phyloP scores from a whole-genome alignment of 345 rosid species.

The Pelargonium nanum region DNA sequence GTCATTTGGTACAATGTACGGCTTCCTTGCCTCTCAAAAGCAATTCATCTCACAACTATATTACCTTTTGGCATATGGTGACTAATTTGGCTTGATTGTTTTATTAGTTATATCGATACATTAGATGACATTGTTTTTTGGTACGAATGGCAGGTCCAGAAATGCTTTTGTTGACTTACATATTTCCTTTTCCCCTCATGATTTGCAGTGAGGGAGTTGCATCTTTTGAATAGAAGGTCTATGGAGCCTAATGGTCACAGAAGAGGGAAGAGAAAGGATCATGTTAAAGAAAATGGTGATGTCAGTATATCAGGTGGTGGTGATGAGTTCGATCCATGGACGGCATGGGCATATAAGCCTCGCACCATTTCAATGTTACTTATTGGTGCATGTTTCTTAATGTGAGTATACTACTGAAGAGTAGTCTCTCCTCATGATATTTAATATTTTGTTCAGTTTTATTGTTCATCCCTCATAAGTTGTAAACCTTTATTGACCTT shows the following conservation, averaged over 20 bases:
- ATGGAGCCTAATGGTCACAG: conserved; percentile 61
- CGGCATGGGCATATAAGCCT: conserved; percentile 99
- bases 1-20: no score
- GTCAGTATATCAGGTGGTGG: conserved; percentile 17
- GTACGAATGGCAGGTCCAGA: not conserved
- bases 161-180: not conserved
- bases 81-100: no score
- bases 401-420: conserved; percentile 52
- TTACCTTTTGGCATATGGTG: no score
- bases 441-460: not conserved
- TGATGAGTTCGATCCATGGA: conserved; percentile 93
- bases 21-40: no score
- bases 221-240: conserved; percentile 5
- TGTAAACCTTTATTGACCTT: no score
- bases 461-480: not conserved
- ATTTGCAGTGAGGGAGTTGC: conserved; percentile 22
- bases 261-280: conserved; percentile 43
- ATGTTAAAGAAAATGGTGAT: conserved; percentile 46
- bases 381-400: conserved; percentile 85
- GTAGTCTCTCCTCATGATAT: no score
- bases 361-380: conserved; percentile 81
- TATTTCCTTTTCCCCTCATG: not conserved
- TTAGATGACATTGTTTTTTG: no score
- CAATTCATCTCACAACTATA: not conserved
- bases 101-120: no score